Conservation (phyloP, 2,329 filamentous ascomycete genomes). For the Fusarium multiceps region DNA sequence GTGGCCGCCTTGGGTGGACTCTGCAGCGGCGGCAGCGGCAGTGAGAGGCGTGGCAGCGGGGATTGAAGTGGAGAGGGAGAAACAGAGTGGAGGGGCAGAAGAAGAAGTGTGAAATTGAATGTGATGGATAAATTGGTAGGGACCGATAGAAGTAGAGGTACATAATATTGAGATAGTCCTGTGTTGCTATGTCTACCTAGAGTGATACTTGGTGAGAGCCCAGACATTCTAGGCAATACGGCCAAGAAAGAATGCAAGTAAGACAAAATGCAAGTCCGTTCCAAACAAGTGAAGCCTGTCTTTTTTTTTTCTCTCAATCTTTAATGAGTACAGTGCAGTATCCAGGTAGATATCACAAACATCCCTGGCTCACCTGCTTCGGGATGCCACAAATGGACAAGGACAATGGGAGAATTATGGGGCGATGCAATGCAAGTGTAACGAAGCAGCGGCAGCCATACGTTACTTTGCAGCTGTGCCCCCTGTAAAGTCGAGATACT, state of each 20-base stretch:
- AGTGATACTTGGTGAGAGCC: background rate
- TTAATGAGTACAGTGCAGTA: background rate
- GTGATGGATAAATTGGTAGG: background rate
- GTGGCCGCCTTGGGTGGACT: conserved; percentile 36
- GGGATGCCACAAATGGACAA: conserved; percentile 37
- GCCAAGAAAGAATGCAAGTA: background rate
- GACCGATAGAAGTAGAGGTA: background rate
- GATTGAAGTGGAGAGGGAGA: conserved; percentile 18
- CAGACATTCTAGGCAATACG: background rate
- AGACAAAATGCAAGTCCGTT: conserved; percentile 16
- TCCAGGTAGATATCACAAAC: background rate
- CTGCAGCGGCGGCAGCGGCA: conserved; percentile 19
- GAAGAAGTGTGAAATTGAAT: background rate
- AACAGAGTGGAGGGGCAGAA: conserved; percentile 1
- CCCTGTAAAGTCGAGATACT: conserved; percentile 19
- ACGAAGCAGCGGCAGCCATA: conserved; percentile 32
- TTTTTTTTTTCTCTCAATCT: background rate
- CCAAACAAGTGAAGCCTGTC: conserved; percentile 17
- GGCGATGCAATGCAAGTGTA: conserved; percentile 31
- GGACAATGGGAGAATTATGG: conserved; percentile 20
- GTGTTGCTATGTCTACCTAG: background rate
- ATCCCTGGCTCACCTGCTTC: conserved; percentile 23
- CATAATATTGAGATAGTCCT: background rate
- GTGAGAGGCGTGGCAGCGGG: conserved; percentile 23
- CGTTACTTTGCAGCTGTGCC: conserved; percentile 34